These are phyloP conservation scores for Phytophthora pinifolia DNA, from an alignment of 352 stramenopile species.

Conservation along the genomic window DNA sequence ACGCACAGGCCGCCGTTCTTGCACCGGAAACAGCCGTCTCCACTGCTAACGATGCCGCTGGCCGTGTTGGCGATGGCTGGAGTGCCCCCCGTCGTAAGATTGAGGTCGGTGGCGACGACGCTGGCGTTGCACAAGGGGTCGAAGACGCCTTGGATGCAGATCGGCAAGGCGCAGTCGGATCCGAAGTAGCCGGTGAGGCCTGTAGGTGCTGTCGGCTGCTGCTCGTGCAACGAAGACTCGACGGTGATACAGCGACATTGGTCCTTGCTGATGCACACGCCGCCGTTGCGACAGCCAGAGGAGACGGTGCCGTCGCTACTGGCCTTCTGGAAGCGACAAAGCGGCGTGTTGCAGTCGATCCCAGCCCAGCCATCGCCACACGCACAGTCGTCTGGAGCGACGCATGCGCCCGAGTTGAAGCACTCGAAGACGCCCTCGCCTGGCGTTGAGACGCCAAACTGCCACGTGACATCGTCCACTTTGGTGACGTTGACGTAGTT, in stretches of 20 bases:
- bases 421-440: constrained; percentile 96
- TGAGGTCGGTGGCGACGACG: constrained; percentile 40
- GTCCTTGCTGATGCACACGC: constrained; percentile 93
- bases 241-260: constrained; percentile 90
- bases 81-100: constrained; percentile 24
- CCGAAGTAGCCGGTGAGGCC: constrained; percentile 93
- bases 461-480: constrained; percentile 67
- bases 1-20: constrained; percentile 93
- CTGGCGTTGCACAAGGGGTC: constrained; percentile 87
- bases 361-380: constrained; percentile 92
- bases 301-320: constrained; percentile 54
- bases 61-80: constrained; percentile 32
- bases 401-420: constrained; percentile 92
- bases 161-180: constrained; percentile 93
- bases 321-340: constrained; percentile 85
- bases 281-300: constrained; percentile 90
- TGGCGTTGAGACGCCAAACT: constrained; percentile 44
- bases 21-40: constrained; percentile 94
- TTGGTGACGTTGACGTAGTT: constrained; percentile 95
- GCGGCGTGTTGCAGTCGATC: constrained; percentile 94
- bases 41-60: constrained; percentile 31
- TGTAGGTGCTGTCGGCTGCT: constrained; percentile 65
- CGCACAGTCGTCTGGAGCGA: constrained; percentile 90
- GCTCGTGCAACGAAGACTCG: constrained; percentile 80
- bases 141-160: constrained; percentile 95